Conservation (phyloP, 306 rosid species). For the cucumber (Cucumis sativus) region DNA sequence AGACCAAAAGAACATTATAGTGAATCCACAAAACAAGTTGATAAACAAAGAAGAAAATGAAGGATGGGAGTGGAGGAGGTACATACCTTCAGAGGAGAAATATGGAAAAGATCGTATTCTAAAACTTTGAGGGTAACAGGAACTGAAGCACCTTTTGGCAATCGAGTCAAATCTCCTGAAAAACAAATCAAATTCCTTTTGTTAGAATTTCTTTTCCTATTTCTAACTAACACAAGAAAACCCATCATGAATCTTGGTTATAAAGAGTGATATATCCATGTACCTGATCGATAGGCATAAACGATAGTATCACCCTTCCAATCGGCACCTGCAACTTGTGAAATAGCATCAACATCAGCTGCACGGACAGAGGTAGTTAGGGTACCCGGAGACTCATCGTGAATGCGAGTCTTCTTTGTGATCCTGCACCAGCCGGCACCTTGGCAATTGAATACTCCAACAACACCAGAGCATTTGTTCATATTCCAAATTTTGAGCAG, state of each 20-base stretch:
- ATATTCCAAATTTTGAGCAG: conserved; percentile 94
- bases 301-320: conserved; percentile 65
- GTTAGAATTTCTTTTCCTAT: neutral
- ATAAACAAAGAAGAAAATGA: neutral
- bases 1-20: conserved; percentile 2
- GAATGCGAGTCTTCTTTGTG: conserved; percentile 69
- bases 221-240: neutral
- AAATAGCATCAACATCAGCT: conserved; percentile 51
- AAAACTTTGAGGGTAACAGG: conserved; percentile 70
- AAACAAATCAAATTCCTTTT: neutral
- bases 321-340: conserved; percentile 53
- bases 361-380: conserved; percentile 51
- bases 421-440: conserved; percentile 99
- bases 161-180: conserved; percentile 61
- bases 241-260: neutral
- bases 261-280: neutral
- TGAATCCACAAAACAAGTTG: neutral
- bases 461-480: conserved; percentile 81
- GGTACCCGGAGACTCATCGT: conserved; percentile 59
- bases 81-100: conserved; percentile 65
- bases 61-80: neutral
- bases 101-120: conserved; percentile 79
- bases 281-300: conserved; percentile 66
- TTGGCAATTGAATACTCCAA: conserved; percentile 95
- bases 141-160: conserved; percentile 67